Percentiles rank a stretch among this genome's conserved stretches.
These are phyloP conservation scores for Debaryomyces castellii DNA, from an alignment of 805 yeast species.

Conservation along the genomic window DNA sequence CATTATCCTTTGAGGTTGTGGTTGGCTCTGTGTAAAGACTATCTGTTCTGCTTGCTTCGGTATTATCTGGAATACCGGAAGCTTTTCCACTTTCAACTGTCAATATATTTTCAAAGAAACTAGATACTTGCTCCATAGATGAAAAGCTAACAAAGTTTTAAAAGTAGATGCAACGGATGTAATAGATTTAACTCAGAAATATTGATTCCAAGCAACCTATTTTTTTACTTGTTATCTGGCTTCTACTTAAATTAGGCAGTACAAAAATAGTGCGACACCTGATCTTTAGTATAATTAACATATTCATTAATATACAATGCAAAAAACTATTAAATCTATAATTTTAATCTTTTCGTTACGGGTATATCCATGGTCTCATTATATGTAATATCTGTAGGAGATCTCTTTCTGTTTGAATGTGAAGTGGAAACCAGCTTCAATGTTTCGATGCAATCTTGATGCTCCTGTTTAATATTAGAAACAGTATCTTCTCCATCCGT, in stretches of 20 bases:
- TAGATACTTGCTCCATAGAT: conserved; percentile 37
- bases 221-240: not conserved
- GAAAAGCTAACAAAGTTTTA: not conserved
- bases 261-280: not conserved
- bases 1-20: too few relatives aligned
- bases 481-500: conserved; percentile 8
- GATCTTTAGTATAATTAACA: not conserved
- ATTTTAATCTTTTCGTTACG: not conserved
- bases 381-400: not conserved
- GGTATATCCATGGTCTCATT: not conserved
- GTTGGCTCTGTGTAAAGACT: not conserved
- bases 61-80: conserved; percentile 3
- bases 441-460: not conserved
- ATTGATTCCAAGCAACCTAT: not conserved
- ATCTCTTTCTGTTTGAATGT: not conserved
- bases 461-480: conserved; percentile 3
- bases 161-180: not conserved
- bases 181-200: not conserved
- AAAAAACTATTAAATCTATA: not conserved
- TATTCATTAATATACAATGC: not conserved
- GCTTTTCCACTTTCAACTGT: conserved; percentile 20
- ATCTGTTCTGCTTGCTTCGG: not conserved
- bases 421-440: not conserved
- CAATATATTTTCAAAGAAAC: conserved; percentile 35
- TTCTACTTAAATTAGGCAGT: not conserved